Percentiles rank a stretch among this genome's conserved stretches.
phyloP scores from a whole-genome alignment of 352 stramenopile genomes.

The Phytopythium aichiense region DNA sequence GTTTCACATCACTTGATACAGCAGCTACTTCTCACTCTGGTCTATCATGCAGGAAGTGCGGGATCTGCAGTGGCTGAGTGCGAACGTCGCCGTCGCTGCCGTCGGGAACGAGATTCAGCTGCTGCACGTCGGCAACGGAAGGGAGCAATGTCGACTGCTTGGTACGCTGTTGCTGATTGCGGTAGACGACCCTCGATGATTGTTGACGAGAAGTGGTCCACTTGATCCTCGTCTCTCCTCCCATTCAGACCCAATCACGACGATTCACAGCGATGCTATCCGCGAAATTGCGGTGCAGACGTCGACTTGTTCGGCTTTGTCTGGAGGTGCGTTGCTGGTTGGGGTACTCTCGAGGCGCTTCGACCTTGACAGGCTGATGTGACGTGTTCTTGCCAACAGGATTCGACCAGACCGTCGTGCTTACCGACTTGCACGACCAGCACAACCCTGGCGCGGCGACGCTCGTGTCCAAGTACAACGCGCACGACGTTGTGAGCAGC shows the following conservation, averaged over 20 bases:
- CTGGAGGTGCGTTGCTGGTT: constrained; percentile 24
- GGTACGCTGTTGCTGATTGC: constrained; percentile 8
- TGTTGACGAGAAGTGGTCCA: too few species aligned
- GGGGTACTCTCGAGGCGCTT: background rate
- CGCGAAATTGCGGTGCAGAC: constrained; percentile 56
- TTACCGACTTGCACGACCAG: constrained; percentile 51
- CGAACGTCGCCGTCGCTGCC: constrained; percentile 41
- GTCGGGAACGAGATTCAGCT: constrained; percentile 73
- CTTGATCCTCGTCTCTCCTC: background rate
- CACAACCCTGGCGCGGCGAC: constrained; percentile 28
- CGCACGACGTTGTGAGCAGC: constrained; percentile 77
- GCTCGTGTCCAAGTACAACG: constrained; percentile 59
- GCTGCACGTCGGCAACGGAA: constrained; percentile 31
- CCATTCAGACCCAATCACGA: constrained; percentile 39
- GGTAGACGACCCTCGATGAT: background rate
- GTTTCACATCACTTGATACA: background rate
- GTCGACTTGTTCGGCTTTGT: constrained; percentile 25
- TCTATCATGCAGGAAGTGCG: constrained; percentile 47
- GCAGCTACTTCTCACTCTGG: background rate
- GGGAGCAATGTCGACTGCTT: constrained; percentile 30
- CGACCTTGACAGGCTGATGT: background rate
- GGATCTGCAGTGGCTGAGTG: constrained; percentile 63
- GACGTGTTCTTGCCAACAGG: constrained; percentile 23
- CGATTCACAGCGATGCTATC: constrained; percentile 67
- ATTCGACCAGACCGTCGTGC: constrained; percentile 78